Base-by-base conservation (phyloP, 768 basidiomycete genomes). In the Coprinopsis strossmayeri region DNA sequence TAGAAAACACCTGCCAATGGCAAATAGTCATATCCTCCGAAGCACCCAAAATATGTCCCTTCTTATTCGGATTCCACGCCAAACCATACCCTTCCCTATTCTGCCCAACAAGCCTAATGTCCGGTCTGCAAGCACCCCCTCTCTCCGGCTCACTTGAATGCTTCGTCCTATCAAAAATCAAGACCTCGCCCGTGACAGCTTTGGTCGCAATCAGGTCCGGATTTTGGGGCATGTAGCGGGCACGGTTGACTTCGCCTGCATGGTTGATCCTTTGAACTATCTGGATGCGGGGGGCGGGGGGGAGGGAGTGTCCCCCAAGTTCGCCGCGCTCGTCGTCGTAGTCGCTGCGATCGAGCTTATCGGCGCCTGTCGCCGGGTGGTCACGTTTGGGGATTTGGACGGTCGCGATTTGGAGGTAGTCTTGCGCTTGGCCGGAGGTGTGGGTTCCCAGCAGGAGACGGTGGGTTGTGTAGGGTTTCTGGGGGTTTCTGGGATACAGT, bases 151-250 rank as follows among this genome's bases (percentile, higher is more conserved):
- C 90, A 57, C 85, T 94, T 45, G 92, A 80, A 64, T 98, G 95
- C 66, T 96, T 97, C 28, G 96, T 98, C 50, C 96, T 72, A 67
- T 99, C 96, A 67, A 98, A 99, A n/a, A 99, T 69, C 50, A 87
- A 71, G 2, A 98, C 91, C 54, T 96, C 91, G 12, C 95, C 96
- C 4, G 79, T 82, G 5, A 92, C 79, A 18, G 93, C 76, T 65
- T 98, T 98, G 10, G 95, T 98, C 12, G 96, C 96, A 55, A 99
- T 88, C 56, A 99, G 67, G 68, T 98, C 91, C 1, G 93, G 90
- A 61, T 98, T 99, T 67, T 98, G 95, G 4, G 96, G 96, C 94
- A 98, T 98, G 65, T 98, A 99, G 45, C 96, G 82, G 52, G 96
- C 96, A 37, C 93, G 74, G 67, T 99, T 99, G 60, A 98, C 91